A percentile compares a stretch with the other conserved stretches of the same genome.
Conservation (phyloP, 2,329 filamentous ascomycete genomes). For the Calonectria ilicicola region DNA sequence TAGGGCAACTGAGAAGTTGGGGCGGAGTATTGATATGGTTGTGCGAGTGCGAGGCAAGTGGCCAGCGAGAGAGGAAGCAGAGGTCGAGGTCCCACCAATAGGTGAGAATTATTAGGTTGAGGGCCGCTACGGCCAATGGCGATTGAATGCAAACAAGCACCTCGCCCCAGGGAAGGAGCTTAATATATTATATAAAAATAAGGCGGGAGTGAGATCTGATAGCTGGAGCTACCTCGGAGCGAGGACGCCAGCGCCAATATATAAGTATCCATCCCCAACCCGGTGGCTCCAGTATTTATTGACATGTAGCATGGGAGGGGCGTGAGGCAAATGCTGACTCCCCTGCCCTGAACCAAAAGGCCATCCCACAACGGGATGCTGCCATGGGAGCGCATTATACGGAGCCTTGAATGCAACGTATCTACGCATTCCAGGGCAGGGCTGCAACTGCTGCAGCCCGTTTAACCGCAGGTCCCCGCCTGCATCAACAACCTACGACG, state of each 20-base stretch:
- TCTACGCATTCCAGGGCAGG: constrained; percentile 3
- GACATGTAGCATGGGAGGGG: constrained; percentile 4
- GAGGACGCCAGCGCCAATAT: constrained; percentile 13
- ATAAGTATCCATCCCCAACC: constrained; percentile 17
- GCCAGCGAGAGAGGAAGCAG: neutral
- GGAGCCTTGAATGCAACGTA: constrained; percentile 12
- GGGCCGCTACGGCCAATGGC: neutral
- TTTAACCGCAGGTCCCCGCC: neutral
- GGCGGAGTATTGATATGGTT: neutral
- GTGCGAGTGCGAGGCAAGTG: neutral
- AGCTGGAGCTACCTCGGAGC: neutral
- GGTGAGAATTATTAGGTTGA: constrained; percentile 2
- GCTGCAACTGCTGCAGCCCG: neutral
- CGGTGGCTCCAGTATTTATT: constrained; percentile 13
- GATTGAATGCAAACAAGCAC: neutral
- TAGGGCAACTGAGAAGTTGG: neutral
- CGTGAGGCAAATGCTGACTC: constrained; percentile 7
- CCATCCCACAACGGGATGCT: neutral
- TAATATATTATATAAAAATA: neutral
- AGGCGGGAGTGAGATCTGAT: neutral
- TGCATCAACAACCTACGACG: neutral
- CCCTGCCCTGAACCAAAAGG: neutral
- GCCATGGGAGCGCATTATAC: neutral
- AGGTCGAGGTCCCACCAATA: constrained; percentile 6
- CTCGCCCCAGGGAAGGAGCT: neutral